Percentiles rank a stretch among this genome's conserved stretches.
phyloP scores from a whole-genome alignment of 116 monocot species.

The Cymodocea nodosa region DNA sequence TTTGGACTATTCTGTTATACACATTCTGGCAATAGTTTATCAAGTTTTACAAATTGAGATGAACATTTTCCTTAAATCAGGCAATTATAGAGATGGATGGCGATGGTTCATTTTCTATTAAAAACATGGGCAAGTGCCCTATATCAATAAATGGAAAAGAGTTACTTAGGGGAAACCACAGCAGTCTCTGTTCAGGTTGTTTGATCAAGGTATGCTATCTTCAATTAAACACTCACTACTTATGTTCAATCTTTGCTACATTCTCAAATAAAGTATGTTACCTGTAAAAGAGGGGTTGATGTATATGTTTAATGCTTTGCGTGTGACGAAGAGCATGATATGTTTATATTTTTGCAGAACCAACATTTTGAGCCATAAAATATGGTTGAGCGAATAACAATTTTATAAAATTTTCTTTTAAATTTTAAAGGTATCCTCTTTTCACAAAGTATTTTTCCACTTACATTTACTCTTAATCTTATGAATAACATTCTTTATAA shows the following conservation, averaged over 20 bases:
- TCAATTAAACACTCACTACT: too few species aligned
- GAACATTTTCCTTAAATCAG: background rate
- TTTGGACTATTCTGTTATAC: background rate
- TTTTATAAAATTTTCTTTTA: too few species aligned
- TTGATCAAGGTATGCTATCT: conserved; percentile 7
- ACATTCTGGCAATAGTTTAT: background rate
- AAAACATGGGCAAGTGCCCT: conserved; percentile 5
- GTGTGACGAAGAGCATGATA: too few species aligned
- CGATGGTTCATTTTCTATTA: conserved; percentile 5
- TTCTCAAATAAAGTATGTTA: background rate
- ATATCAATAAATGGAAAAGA: conserved; percentile 9
- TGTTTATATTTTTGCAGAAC: too few species aligned
- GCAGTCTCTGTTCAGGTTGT: conserved; percentile 3
- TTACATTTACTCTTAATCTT: too few species aligned
- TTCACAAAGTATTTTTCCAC: too few species aligned
- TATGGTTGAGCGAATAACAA: too few species aligned
- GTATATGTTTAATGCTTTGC: too few species aligned
- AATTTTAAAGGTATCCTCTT: too few species aligned
- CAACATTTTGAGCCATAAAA: too few species aligned
- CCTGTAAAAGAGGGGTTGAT: background rate
- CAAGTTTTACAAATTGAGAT: too few species aligned
- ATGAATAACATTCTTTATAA: too few species aligned
- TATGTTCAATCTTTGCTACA: background rate
- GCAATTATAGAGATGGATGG: conserved; percentile 11
- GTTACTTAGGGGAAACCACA: background rate